Conservation (phyloP, 331 rosid species). For the Phaseolus coccineus region DNA sequence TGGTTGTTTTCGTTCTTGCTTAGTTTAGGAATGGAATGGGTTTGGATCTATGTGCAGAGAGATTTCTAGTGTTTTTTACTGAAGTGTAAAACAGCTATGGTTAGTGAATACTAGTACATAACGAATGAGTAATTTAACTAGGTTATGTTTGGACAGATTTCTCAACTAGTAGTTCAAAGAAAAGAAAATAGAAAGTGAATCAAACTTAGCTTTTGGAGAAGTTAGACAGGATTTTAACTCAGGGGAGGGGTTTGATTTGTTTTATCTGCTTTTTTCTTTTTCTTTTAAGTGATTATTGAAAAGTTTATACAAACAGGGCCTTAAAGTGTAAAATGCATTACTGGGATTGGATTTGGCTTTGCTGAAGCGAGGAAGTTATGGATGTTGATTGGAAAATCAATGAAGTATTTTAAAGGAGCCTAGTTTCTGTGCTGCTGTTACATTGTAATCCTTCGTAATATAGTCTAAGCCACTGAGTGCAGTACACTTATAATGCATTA, state of each 20-base stretch:
- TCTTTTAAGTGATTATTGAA: background rate
- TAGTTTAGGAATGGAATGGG: slow-evolving; percentile 8
- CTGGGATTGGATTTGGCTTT: slow-evolving; percentile 13
- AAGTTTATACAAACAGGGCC: background rate
- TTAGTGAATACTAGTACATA: background rate
- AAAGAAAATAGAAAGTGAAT: background rate
- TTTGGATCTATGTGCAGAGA: slow-evolving; percentile 33
- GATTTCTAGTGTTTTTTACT: background rate
- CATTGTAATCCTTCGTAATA: background rate
- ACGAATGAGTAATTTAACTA: background rate
- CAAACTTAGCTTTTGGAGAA: background rate
- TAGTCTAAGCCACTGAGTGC: background rate
- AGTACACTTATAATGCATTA: background rate
- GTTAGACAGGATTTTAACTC: background rate
- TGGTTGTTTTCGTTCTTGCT: background rate
- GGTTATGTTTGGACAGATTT: background rate
- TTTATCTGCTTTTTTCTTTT: background rate
- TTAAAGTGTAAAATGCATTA: background rate
- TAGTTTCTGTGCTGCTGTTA: background rate
- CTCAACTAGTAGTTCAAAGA: background rate
- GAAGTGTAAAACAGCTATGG: background rate
- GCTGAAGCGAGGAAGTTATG: background rate
- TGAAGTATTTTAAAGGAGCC: background rate
- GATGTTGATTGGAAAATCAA: background rate
- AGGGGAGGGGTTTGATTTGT: background rate